Conservation (phyloP, 257 asterid genomes). For the Nicotiana attenuata region DNA sequence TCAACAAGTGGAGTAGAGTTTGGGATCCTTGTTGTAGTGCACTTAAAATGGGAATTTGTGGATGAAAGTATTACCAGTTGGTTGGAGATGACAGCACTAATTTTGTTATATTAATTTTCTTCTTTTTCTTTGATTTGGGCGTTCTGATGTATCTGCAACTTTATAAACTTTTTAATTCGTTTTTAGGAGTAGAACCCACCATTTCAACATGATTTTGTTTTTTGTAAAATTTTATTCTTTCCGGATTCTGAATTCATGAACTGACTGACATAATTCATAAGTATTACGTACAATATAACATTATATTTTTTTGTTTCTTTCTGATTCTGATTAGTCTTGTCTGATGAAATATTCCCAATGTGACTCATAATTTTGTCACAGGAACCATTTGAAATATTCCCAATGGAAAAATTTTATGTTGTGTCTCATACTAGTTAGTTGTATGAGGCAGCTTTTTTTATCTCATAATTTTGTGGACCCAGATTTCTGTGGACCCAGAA, state of each 20-base stretch:
- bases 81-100: neutral
- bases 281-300: neutral
- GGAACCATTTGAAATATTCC: no score
- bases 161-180: neutral
- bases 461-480: no score
- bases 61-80: neutral
- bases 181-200: neutral
- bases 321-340: neutral
- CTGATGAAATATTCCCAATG: neutral
- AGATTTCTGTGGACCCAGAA: no score
- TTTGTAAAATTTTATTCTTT: neutral
- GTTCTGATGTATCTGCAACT: neutral
- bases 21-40: conserved; percentile 3
- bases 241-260: neutral
- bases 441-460: no score
- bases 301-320: neutral
- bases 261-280: neutral
- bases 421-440: no score
- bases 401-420: no score
- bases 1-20: neutral
- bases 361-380: neutral
- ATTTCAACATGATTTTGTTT: neutral
- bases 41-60: conserved; percentile 1
- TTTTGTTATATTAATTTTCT: neutral
- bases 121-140: neutral